Evolutionary conservation across 495 filamentous ascomycete species (phyloP).

Genomic region (Margaritispora aquatica): DNA sequence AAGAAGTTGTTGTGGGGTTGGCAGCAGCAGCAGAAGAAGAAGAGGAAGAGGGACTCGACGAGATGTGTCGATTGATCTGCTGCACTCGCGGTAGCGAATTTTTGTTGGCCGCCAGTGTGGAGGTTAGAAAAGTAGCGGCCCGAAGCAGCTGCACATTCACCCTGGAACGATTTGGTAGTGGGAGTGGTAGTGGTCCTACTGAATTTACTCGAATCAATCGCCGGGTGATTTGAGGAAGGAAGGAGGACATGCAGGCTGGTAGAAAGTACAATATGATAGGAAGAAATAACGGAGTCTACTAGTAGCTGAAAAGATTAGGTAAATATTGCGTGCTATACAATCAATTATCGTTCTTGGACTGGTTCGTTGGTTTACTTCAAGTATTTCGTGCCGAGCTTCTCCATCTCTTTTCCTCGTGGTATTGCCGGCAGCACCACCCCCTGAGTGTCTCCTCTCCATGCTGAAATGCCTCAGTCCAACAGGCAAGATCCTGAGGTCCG

Average conservation of each 20-base stretch:
- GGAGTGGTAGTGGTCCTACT: not conserved
- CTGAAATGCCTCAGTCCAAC: too few relatives aligned
- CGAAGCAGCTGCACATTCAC: not conserved
- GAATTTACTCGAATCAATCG: not conserved
- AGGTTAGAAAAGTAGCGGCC: not conserved
- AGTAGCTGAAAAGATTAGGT: not conserved
- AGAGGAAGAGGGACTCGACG: constrained; percentile 29
- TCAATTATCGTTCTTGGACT: not conserved
- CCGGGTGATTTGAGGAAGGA: not conserved
- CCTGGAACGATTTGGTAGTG: too few relatives aligned
- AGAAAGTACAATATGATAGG: not conserved
- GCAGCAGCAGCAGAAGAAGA: constrained; percentile 17
- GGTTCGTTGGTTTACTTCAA: not conserved
- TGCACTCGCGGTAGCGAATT: constrained; percentile 38
- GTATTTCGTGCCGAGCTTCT: not conserved
- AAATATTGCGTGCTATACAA: not conserved
- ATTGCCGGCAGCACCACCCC: too few relatives aligned
- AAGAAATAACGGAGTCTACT: not conserved
- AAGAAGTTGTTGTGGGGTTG: constrained; percentile 9
- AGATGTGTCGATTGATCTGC: constrained; percentile 51
- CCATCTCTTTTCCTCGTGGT: not conserved
- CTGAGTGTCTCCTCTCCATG: too few relatives aligned
- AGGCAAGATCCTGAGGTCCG: too few relatives aligned
- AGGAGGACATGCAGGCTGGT: not conserved
- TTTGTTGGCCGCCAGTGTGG: constrained; percentile 27